Evolutionary conservation across 2,329 filamentous ascomycete species (phyloP).

Genomic region (Lachnellula suecica): DNA sequence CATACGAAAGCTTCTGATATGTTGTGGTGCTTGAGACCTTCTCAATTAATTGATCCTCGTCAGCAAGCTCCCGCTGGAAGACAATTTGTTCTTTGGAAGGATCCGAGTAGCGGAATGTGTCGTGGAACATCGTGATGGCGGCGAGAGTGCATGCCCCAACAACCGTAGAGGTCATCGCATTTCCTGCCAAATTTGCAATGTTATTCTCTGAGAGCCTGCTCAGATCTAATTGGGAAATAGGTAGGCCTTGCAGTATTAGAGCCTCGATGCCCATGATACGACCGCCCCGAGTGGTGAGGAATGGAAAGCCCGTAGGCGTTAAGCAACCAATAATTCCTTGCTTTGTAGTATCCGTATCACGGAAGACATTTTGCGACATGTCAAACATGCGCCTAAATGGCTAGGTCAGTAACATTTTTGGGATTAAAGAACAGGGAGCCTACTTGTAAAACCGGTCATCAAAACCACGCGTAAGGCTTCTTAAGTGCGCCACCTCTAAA

Average conservation of each 20-base stretch:
- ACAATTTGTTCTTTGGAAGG: neutral
- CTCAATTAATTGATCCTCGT: neutral
- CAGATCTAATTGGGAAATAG: constrained; percentile 60
- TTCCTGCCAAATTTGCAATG: constrained; percentile 70
- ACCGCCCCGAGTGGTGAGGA: constrained; percentile 58
- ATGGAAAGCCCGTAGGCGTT: constrained; percentile 64
- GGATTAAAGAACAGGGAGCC: constrained; percentile 17
- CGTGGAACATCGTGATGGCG: constrained; percentile 45
- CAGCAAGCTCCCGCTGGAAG: neutral
- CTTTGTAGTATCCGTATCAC: constrained; percentile 44
- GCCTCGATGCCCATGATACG: constrained; percentile 62
- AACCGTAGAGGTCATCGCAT: constrained; percentile 77
- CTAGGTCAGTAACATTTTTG: constrained; percentile 12
- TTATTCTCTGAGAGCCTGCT: constrained; percentile 60
- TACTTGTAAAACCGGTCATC: constrained; percentile 59
- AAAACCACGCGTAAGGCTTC: constrained; percentile 45
- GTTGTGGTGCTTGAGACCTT: neutral
- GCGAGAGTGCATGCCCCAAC: constrained; percentile 63
- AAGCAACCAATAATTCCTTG: constrained; percentile 66
- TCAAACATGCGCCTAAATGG: constrained; percentile 53
- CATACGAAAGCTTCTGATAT: constrained; percentile 12
- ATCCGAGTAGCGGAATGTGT: constrained; percentile 4
- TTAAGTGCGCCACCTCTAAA: constrained; percentile 61
- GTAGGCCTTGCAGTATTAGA: constrained; percentile 67
- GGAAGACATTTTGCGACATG: constrained; percentile 71